A percentile compares a stretch with the other conserved stretches of the same genome.
phyloP scores from a whole-genome alignment of 176 grass and related monocot genomes.

The Oryza officinalis region DNA sequence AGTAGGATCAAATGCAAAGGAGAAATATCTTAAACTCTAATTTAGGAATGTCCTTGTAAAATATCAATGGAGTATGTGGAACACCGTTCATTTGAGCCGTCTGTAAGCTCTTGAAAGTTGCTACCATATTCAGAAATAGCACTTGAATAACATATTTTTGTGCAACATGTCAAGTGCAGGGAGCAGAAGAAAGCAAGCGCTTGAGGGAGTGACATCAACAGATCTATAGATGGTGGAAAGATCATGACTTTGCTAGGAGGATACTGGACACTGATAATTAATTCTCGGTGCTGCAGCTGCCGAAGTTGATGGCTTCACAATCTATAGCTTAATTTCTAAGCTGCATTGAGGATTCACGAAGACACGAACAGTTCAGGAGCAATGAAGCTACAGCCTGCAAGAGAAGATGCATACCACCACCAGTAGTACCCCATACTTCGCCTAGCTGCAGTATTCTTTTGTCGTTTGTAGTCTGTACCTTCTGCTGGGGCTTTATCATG shows the following conservation, averaged over 20 bases:
- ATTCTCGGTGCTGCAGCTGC: not conserved
- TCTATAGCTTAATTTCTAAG: not conserved
- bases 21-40: not conserved
- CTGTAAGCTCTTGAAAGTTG: not conserved
- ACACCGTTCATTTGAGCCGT: not conserved
- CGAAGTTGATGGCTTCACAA: conserved; percentile 13
- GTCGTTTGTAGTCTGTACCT: not conserved
- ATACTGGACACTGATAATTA: not conserved
- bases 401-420: not conserved
- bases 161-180: not conserved
- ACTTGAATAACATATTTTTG: not conserved
- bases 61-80: not conserved
- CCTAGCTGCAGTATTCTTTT: not conserved
- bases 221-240: not conserved
- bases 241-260: not conserved
- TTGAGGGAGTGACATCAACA: not conserved
- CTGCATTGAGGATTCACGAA: not conserved
- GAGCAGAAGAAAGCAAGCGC: not conserved
- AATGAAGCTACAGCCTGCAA: conserved; percentile 1
- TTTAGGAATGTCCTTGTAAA: not conserved
- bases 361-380: not conserved
- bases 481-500: not conserved
- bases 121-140: not conserved
- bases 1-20: not conserved
- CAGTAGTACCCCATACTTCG: not conserved